Evolutionary conservation across 345 rosid species (phyloP).

Genomic region (Aquilaria sinensis): DNA sequence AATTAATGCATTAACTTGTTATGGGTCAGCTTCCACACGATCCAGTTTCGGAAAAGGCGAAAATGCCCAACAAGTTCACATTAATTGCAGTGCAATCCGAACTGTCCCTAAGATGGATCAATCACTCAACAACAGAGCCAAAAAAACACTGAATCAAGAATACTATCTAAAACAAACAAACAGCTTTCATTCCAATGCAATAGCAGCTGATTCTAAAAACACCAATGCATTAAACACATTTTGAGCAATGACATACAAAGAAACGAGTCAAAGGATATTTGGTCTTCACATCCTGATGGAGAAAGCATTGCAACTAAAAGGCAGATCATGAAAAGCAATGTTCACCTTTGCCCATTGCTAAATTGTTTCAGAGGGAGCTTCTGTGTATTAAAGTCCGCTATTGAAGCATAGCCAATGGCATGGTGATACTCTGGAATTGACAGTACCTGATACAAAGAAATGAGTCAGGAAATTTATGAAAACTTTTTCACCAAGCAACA

Average conservation of each 20-base stretch:
- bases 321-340: slow-evolving; percentile 3
- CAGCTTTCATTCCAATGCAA: not conserved
- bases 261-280: not conserved
- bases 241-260: not conserved
- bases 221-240: not conserved
- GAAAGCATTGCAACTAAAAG: not conserved
- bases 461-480: slow-evolving; percentile 19
- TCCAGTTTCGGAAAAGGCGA: too few relatives aligned
- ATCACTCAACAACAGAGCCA: slow-evolving; percentile 5
- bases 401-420: slow-evolving; percentile 78
- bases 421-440: slow-evolving; percentile 69
- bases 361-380: slow-evolving; percentile 54
- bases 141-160: slow-evolving; percentile 8
- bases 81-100: too few relatives aligned
- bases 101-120: not conserved
- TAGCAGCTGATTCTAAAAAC: not conserved
- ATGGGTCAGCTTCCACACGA: too few relatives aligned
- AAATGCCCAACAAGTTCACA: too few relatives aligned
- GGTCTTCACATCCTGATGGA: not conserved
- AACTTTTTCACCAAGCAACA: slow-evolving; percentile 11
- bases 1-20: too few relatives aligned
- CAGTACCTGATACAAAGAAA: slow-evolving; percentile 58
- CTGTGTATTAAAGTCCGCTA: slow-evolving; percentile 85
- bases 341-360: slow-evolving; percentile 74
- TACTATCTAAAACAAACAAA: not conserved